Evolutionary conservation across 1,284 basidiomycete species (phyloP), one percentile per base, ranked within the genome.

Genomic region (Cryptococcus depauperatus): DNA sequence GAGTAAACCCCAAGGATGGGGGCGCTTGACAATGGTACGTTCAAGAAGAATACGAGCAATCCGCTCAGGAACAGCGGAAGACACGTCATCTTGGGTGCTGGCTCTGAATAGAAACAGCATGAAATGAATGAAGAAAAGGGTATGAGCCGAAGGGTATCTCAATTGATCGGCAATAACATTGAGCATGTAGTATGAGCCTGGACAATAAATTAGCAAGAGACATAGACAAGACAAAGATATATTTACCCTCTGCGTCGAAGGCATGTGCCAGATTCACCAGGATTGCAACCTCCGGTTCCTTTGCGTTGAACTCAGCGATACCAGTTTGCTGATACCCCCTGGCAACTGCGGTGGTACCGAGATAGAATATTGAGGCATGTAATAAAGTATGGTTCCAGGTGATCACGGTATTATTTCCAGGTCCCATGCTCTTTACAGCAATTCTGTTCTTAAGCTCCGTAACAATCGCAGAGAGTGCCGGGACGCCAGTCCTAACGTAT

Each of bases 1-100:
- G 51, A 96, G 73, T 35, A 91, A 81, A 48, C 92, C 93, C 89
- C 91, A 97, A n/a, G 93, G 91, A 62, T 97, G 92, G 43, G 93
- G 93, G 35, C 89, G 82, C 64, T 90, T 82, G 44, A 90, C 90
- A 48, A 97, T 80, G 71, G 96, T 85, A 30, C 93, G 81, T 68
- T 97, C 92, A 56, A 98, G 76, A 23, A 98, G 77, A 25, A 95
- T 88, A 48, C 85, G 84, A 33, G 87, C 84, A 74, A 95, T 82
- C 55, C 93, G 81, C 73, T 97, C 93, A 56, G 83, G 79, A 73
- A 95, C 85, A 26, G 46, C 39, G n/a, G 52, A 46, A 28, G 43
- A 38, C 14, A 48, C 44, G 18, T 52, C 48, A 23, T 37, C 25
- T 37, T 48, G 39, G 6, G 56, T 38, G 1, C 60, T 81, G 35